These are phyloP conservation scores for Sugiyamaella sp. DNA, from an alignment of 1,139 yeast genomes.

Conservation along the genomic window DNA sequence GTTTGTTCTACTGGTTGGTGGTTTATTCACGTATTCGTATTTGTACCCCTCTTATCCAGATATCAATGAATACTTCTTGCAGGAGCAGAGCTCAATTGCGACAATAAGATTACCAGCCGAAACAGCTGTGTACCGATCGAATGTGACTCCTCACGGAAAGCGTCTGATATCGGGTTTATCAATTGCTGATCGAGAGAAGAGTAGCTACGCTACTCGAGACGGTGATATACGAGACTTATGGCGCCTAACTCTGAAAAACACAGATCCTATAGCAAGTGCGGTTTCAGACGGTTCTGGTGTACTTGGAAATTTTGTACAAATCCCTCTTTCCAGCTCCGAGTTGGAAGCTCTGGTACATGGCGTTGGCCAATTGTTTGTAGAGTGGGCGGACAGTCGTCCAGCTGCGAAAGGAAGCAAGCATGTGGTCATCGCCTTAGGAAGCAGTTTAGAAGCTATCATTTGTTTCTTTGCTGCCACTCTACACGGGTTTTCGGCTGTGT, in stretches of 20 bases:
- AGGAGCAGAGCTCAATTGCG: constrained; percentile 58
- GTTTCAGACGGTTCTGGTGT: constrained; percentile 14
- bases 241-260: constrained; percentile 38
- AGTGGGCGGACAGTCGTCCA: constrained; percentile 1
- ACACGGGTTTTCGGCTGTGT: constrained; percentile 19
- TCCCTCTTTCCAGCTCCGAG: constrained; percentile 19
- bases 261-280: constrained; percentile 11
- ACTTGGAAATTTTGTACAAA: constrained; percentile 9
- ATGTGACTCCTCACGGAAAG: constrained; percentile 49
- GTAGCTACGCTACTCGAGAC: constrained; percentile 44
- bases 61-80: constrained; percentile 55
- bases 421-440: constrained; percentile 35
- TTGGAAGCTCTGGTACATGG: constrained; percentile 23
- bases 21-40: constrained; percentile 32
- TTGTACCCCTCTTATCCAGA: constrained; percentile 47
- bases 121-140: constrained; percentile 65
- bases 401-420: constrained; percentile 5
- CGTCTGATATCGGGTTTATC: constrained; percentile 55
- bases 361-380: constrained; percentile 22
- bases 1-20: constrained; percentile 31
- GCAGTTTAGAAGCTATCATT: constrained; percentile 31
- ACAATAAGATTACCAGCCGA: constrained; percentile 57
- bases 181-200: constrained; percentile 43
- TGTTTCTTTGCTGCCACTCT: constrained; percentile 23
- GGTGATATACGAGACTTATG: constrained; percentile 65